Evolutionary conservation across 768 basidiomycete species (phyloP).

Genomic region (Baorangia bicolor): DNA sequence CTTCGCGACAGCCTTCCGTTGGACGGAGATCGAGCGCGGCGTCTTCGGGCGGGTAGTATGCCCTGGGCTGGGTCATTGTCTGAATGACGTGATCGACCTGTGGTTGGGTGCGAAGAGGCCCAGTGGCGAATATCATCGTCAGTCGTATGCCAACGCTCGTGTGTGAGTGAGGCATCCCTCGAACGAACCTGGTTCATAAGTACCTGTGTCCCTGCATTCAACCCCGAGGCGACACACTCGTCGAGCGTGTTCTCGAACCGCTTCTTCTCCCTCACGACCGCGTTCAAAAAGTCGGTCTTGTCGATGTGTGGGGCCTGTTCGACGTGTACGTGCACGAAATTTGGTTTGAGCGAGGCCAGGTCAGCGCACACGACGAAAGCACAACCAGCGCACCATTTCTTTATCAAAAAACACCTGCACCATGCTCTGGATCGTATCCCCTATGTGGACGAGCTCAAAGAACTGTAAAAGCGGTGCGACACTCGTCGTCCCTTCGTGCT

Average conservation of each 20-base stretch:
- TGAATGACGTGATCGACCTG: slow-evolving; percentile 93
- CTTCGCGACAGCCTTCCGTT: slow-evolving; percentile 85
- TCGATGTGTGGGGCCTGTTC: slow-evolving; percentile 82
- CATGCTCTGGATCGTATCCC: slow-evolving; percentile 97
- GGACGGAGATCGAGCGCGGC: slow-evolving; percentile 78
- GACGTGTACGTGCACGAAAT: neutral
- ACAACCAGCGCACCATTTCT: slow-evolving; percentile 61
- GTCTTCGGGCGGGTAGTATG: slow-evolving; percentile 89
- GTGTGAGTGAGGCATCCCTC: neutral
- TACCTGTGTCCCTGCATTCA: slow-evolving; percentile 95
- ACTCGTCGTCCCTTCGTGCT: slow-evolving; percentile 74
- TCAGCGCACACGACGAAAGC: neutral
- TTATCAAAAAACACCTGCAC: slow-evolving; percentile 98
- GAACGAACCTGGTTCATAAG: slow-evolving; percentile 83
- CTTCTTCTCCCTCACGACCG: slow-evolving; percentile 95
- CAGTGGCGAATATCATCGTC: too few relatives aligned
- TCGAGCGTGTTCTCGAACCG: slow-evolving; percentile 90
- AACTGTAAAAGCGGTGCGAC: slow-evolving; percentile 95
- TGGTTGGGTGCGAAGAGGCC: too few relatives aligned
- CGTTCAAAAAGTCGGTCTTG: slow-evolving; percentile 89
- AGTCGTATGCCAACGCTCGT: neutral
- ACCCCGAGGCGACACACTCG: slow-evolving; percentile 87
- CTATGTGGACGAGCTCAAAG: slow-evolving; percentile 95
- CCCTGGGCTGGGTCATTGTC: slow-evolving; percentile 76
- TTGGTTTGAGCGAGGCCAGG: neutral